Percentiles rank a stretch among this genome's conserved stretches.
Conservation (phyloP, 2,329 filamentous ascomycete genomes). For the Beauveria sp. region DNA sequence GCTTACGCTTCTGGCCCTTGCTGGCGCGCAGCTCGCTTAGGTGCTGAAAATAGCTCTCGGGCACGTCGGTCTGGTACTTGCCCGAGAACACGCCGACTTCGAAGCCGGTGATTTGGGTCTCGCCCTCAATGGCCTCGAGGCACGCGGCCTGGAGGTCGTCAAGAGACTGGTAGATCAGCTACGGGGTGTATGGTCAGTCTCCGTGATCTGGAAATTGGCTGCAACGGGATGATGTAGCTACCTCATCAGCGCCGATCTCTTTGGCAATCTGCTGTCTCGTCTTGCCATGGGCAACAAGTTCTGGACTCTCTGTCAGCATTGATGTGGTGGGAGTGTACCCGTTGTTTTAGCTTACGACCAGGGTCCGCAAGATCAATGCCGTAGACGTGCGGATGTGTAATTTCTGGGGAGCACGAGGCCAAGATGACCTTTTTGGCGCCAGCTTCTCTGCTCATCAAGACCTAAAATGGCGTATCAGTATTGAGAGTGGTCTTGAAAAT, state of each 20-base stretch:
- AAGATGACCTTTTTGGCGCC: constrained; percentile 77
- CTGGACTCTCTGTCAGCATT: constrained; percentile 8
- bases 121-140: constrained; percentile 57
- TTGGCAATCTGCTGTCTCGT: constrained; percentile 32
- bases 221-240: not conserved
- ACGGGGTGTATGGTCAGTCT: not conserved
- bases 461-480: constrained; percentile 7
- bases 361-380: constrained; percentile 33
- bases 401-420: constrained; percentile 69
- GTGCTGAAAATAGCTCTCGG: constrained; percentile 74
- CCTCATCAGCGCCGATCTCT: constrained; percentile 34
- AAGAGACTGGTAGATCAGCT: constrained; percentile 54
- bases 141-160: constrained; percentile 76
- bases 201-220: not conserved
- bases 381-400: constrained; percentile 71
- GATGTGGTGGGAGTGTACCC: not conserved
- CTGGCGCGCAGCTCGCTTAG: constrained; percentile 57
- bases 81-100: constrained; percentile 92
- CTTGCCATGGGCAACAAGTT: constrained; percentile 29
- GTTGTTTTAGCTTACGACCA: constrained; percentile 12
- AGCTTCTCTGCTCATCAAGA: constrained; percentile 68
- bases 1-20: constrained; percentile 42
- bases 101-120: constrained; percentile 48
- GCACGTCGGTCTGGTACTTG: constrained; percentile 74
- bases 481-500: not conserved